These are phyloP conservation scores for Hypoxylon sp. DNA, from an alignment of 2,329 filamentous ascomycete species.

Conservation along the genomic window DNA sequence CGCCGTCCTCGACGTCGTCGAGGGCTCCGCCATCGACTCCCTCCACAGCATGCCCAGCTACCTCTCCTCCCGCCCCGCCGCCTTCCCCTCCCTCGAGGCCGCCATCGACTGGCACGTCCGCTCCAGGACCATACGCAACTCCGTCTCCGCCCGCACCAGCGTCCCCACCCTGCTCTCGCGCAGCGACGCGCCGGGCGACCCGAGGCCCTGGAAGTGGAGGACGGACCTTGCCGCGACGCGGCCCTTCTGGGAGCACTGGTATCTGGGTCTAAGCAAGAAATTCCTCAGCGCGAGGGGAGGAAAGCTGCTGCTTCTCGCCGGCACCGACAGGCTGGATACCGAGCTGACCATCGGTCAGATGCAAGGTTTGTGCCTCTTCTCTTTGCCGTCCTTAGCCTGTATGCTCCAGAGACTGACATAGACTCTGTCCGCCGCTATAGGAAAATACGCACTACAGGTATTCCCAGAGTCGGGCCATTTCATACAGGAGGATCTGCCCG, in stretches of 20 bases:
- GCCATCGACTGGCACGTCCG: constrained; percentile 95
- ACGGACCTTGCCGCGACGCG: constrained; percentile 86
- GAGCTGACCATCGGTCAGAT: constrained; percentile 48
- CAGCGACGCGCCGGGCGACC: constrained; percentile 34
- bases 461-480: constrained; percentile 97
- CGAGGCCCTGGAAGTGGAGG: constrained; percentile 78
- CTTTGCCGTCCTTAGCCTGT: background rate
- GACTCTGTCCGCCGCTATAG: constrained; percentile 47
- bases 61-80: constrained; percentile 78
- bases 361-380: constrained; percentile 43
- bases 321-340: constrained; percentile 48
- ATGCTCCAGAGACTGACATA: background rate
- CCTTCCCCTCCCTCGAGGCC: constrained; percentile 78
- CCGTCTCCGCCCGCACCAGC: constrained; percentile 81
- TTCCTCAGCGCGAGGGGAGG: constrained; percentile 80
- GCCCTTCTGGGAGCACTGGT: constrained; percentile 95
- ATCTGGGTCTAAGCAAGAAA: constrained; percentile 84
- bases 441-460: constrained; percentile 95
- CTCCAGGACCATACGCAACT: constrained; percentile 85
- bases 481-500: constrained; percentile 92
- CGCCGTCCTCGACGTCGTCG: constrained; percentile 92
- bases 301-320: constrained; percentile 46
- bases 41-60: constrained; percentile 94
- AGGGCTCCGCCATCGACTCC: constrained; percentile 94
- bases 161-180: constrained; percentile 78